A percentile compares a stretch with the other conserved stretches of the same genome.
Evolutionary conservation across 2,329 filamentous ascomycete species (phyloP).

Genomic region (Epichloe brachyelytri): DNA sequence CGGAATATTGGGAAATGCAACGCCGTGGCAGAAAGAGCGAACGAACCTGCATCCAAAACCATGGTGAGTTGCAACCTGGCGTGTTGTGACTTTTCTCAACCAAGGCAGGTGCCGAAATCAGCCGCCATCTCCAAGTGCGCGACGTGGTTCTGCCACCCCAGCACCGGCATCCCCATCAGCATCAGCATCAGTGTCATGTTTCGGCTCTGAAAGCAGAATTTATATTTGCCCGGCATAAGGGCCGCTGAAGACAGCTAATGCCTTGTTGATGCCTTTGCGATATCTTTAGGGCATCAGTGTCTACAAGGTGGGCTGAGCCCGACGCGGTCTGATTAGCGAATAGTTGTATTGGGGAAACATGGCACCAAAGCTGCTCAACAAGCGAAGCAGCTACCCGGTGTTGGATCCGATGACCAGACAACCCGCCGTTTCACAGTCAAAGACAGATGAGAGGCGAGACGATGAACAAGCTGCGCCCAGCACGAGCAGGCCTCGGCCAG

Average conservation of each 20-base stretch:
- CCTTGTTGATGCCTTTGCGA: background rate
- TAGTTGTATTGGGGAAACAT: constrained; percentile 10
- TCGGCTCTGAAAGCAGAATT: background rate
- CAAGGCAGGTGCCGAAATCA: background rate
- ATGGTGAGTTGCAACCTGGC: background rate
- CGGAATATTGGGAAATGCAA: background rate
- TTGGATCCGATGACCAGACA: constrained; percentile 8
- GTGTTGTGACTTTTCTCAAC: background rate
- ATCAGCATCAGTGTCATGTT: constrained; percentile 1
- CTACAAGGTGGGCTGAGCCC: background rate
- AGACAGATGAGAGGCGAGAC: background rate
- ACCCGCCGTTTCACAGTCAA: background rate
- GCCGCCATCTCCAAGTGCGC: background rate
- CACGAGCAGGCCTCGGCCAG: constrained; percentile 14
- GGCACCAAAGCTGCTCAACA: constrained; percentile 15
- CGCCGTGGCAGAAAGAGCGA: background rate
- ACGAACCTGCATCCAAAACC: background rate
- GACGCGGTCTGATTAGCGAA: background rate
- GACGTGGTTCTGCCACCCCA: background rate
- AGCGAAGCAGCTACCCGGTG: constrained; percentile 14
- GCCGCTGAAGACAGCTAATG: background rate
- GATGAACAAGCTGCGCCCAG: constrained; percentile 6
- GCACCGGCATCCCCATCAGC: background rate
- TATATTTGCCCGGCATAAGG: background rate
- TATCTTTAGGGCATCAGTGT: background rate